These are phyloP conservation scores for Candida sp. DNA, from an alignment of 1,139 yeast species.

Conservation along the genomic window DNA sequence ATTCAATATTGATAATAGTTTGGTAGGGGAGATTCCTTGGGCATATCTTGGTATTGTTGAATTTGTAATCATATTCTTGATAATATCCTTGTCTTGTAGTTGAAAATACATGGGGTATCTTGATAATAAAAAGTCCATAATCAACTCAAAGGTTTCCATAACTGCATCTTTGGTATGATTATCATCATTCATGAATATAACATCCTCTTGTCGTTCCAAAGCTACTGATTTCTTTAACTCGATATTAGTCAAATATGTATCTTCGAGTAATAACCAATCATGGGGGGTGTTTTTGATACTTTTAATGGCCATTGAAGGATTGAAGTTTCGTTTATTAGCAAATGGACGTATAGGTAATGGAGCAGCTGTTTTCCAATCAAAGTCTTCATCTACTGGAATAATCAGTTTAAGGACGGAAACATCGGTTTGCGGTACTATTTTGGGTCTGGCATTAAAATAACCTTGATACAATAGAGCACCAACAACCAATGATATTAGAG, in stretches of 20 bases:
- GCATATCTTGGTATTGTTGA: slow-evolving; percentile 21
- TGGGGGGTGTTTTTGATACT: slow-evolving; percentile 27
- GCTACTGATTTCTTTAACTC: slow-evolving; percentile 18
- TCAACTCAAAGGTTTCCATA: slow-evolving; percentile 28
- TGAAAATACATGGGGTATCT: slow-evolving; percentile 35
- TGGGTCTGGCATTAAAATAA: background rate
- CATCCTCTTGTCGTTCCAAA: slow-evolving; percentile 16
- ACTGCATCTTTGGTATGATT: slow-evolving; percentile 22
- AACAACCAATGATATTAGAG: background rate
- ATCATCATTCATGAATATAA: slow-evolving; percentile 17
- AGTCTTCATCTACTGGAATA: slow-evolving; percentile 19
- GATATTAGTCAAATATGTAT: slow-evolving; percentile 26
- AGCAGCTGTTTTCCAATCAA: slow-evolving; percentile 43
- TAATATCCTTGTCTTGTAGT: slow-evolving; percentile 3
- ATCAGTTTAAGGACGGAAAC: background rate
- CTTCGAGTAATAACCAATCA: slow-evolving; percentile 37
- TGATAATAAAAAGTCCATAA: slow-evolving; percentile 20
- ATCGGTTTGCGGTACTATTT: background rate
- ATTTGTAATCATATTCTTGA: slow-evolving; percentile 25
- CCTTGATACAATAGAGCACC: background rate
- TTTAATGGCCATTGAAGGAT: slow-evolving; percentile 35
- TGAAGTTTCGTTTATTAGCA: slow-evolving; percentile 31
- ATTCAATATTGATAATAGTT: slow-evolving; percentile 23
- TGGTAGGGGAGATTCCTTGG: slow-evolving; percentile 11
- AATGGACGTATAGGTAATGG: slow-evolving; percentile 58